A percentile compares a stretch with the other conserved stretches of the same genome.
These are phyloP conservation scores for Boletus reticulatus DNA, from an alignment of 768 basidiomycete genomes.

Conservation along the genomic window DNA sequence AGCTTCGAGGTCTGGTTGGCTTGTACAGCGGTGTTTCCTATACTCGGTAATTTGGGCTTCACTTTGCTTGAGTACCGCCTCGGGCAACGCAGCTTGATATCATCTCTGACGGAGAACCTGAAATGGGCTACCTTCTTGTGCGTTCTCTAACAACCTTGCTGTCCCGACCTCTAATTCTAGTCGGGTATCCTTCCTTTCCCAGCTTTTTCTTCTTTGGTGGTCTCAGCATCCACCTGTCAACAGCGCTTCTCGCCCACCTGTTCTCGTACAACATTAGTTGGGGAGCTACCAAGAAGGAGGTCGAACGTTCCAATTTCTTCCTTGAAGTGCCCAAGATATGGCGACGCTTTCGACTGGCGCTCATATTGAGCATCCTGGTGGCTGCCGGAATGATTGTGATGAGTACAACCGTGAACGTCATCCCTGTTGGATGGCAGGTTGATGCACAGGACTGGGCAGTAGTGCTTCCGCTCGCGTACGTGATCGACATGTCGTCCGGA, in stretches of 20 bases:
- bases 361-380: slow-evolving; percentile 50
- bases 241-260: slow-evolving; percentile 53
- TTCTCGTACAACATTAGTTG: slow-evolving; percentile 60
- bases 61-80: slow-evolving; percentile 75
- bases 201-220: slow-evolving; percentile 57
- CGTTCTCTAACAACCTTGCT: neutral
- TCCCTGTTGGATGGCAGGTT: slow-evolving; percentile 72
- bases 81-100: slow-evolving; percentile 37
- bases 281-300: slow-evolving; percentile 74
- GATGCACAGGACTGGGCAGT: slow-evolving; percentile 63
- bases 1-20: slow-evolving; percentile 82
- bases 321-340: slow-evolving; percentile 83
- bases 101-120: slow-evolving; percentile 27
- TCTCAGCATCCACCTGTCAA: slow-evolving; percentile 50
- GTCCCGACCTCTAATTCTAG: neutral
- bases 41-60: slow-evolving; percentile 69
- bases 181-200: neutral
- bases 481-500: neutral
- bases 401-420: slow-evolving; percentile 35
- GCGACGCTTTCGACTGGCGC: slow-evolving; percentile 69
- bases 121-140: slow-evolving; percentile 40
- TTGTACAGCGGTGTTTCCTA: slow-evolving; percentile 72
- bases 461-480: slow-evolving; percentile 65
- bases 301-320: slow-evolving; percentile 90
- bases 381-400: slow-evolving; percentile 59